A percentile compares a stretch with the other conserved stretches of the same genome.
phyloP scores from a whole-genome alignment of 1,284 basidiomycete genomes.

The Irpex sp. region DNA sequence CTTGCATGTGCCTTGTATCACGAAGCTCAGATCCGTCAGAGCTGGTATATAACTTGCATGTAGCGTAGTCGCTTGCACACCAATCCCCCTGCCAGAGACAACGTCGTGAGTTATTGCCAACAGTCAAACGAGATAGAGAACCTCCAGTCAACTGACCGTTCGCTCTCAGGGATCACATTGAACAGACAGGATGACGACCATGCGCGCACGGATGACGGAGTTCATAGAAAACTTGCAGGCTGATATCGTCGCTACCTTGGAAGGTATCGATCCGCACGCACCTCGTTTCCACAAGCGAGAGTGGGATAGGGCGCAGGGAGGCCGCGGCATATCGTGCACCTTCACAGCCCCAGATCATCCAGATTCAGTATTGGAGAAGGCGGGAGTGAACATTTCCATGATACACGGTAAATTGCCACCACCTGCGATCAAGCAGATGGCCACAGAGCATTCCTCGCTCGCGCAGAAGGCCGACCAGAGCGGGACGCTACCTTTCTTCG shows the following conservation, averaged over 20 bases:
- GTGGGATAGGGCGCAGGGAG: conserved; percentile 83
- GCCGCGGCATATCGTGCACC: conserved; percentile 87
- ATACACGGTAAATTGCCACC: conserved; percentile 89
- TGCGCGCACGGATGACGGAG: conserved; percentile 76
- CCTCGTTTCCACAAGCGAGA: conserved; percentile 80
- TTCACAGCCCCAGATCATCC: conserved; percentile 55
- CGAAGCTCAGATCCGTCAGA: neutral
- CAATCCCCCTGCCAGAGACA: neutral
- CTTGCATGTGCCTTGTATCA: neutral
- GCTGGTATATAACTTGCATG: neutral
- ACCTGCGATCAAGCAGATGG: conserved; percentile 89
- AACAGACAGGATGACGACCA: conserved; percentile 28
- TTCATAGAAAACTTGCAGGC: conserved; percentile 81
- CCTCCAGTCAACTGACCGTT: neutral
- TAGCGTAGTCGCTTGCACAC: neutral
- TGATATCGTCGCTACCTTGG: conserved; percentile 75
- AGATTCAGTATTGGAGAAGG: conserved; percentile 82
- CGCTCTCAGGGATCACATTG: neutral
- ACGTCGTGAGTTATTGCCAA: neutral
- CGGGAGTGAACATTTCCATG: conserved; percentile 92
- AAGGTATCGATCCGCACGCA: conserved; percentile 69
- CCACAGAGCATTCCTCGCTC: conserved; percentile 81
- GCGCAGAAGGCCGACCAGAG: conserved; percentile 49
- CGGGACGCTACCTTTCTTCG: conserved; percentile 87
- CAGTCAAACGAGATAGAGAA: neutral